Conservation (phyloP, 2,329 filamentous ascomycete genomes). For the Stylonectria norvegica region DNA sequence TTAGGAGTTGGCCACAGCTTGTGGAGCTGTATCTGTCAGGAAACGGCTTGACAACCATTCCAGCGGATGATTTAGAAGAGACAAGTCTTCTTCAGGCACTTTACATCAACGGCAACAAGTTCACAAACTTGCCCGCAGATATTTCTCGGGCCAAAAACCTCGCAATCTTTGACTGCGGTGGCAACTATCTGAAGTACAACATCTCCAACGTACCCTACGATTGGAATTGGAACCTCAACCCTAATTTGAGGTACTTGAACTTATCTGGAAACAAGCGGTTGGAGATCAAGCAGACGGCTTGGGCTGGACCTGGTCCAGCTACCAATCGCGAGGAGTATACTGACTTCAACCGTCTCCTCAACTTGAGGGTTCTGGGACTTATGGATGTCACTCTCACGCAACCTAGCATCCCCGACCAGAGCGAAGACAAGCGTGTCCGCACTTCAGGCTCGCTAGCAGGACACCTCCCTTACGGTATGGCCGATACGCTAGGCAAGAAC, state of each 20-base stretch:
- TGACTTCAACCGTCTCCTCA: constrained; percentile 81
- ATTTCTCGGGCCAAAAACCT: constrained; percentile 91
- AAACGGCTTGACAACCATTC: constrained; percentile 87
- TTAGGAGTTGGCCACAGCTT: constrained; percentile 85
- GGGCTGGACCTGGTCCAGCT: constrained; percentile 41
- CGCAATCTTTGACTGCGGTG: constrained; percentile 88
- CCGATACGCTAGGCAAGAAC: constrained; percentile 86
- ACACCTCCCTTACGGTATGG: constrained; percentile 93
- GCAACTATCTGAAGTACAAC: constrained; percentile 95
- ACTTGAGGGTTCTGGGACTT: constrained; percentile 82
- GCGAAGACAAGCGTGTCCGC: constrained; percentile 87
- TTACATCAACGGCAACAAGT: constrained; percentile 96
- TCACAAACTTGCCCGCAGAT: constrained; percentile 92
- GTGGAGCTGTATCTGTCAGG: constrained; percentile 92
- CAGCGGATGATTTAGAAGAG: constrained; percentile 91
- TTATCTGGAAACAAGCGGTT: constrained; percentile 94
- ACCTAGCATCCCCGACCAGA: constrained; percentile 90
- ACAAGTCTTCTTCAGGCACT: constrained; percentile 82
- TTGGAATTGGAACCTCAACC: constrained; percentile 99
- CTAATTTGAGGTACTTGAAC: constrained; percentile 90
- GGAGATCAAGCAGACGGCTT: constrained; percentile 71
- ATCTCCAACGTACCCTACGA: constrained; percentile 99
- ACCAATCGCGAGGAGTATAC: constrained; percentile 67
- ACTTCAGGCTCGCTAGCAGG: constrained; percentile 96
- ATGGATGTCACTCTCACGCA: constrained; percentile 98